Evolutionary conservation across 1,139 yeast genomes (phyloP).

Genomic region (Pichia sp.): DNA sequence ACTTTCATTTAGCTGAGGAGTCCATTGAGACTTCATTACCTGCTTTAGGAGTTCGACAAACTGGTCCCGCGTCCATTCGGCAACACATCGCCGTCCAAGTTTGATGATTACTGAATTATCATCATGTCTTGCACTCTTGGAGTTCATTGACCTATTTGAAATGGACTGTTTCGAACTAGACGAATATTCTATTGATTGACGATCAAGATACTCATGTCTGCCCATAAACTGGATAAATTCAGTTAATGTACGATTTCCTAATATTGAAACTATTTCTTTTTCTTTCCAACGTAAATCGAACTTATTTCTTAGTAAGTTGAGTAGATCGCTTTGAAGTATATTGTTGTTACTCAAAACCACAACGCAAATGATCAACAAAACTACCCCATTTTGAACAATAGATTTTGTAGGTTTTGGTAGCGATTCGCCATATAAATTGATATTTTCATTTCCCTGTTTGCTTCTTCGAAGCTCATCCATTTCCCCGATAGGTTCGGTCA

Average conservation of each 20-base stretch:
- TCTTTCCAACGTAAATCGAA: slow-evolving; percentile 21
- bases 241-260: slow-evolving; percentile 16
- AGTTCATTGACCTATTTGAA: slow-evolving; percentile 3
- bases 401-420: slow-evolving; percentile 21
- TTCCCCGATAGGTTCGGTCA: slow-evolving; percentile 8
- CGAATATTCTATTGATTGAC: slow-evolving; percentile 3
- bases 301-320: slow-evolving; percentile 20
- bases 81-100: slow-evolving; percentile 29
- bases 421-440: slow-evolving; percentile 5
- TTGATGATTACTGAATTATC: slow-evolving; percentile 28
- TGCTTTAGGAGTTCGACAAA: slow-evolving; percentile 25
- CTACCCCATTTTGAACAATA: slow-evolving; percentile 25
- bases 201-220: slow-evolving; percentile 24
- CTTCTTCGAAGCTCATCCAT: slow-evolving; percentile 9
- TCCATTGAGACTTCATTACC: slow-evolving; percentile 25
- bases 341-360: slow-evolving; percentile 28
- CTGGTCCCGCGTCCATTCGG: slow-evolving; percentile 27
- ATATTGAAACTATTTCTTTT: slow-evolving; percentile 13
- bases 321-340: slow-evolving; percentile 28
- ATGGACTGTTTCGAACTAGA: background rate
- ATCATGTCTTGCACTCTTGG: slow-evolving; percentile 13
- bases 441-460: background rate
- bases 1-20: slow-evolving; percentile 18
- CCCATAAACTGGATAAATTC: slow-evolving; percentile 25
- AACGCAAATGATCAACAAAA: slow-evolving; percentile 24